Base-by-base conservation (phyloP, 305 asterid genomes). In the Solanum hybrid region DNA sequence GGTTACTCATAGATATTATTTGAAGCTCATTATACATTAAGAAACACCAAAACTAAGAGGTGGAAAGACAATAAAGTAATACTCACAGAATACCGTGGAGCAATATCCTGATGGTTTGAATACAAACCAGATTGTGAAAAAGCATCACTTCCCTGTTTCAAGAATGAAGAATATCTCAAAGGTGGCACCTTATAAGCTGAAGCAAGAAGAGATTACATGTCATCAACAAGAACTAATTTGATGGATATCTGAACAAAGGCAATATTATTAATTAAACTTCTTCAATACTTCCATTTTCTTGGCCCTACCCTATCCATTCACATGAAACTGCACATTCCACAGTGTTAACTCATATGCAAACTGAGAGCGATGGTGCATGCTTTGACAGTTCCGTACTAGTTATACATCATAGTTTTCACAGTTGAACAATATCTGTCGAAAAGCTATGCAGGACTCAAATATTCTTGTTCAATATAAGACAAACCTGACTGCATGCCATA, bases 401-500 rank as follows among this genome's bases (percentile, higher is more conserved):
- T 13, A 81, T 81, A 83, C 26, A 28, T 28, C 73, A 46, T 31
- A 83, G 11, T 83, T 42, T 42, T 46, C 73, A 42, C 39, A 83
- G 73, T 42, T 42, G 87, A 42, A 83, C 26, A 42, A 28, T 28
- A 46, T 83, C 11, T 35, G 20, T 36, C 11, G 16, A 83, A 28
- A 29, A 5, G 20, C 22, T 42, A 79, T 36, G 87, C 28, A 28
- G 73, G 73, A 83, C 36, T 16, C 73, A 28, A 79, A 28, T 42
- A 83, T 83, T 42, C 73, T 83, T 83, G 73, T 83, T 83, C 28
- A 35, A 46, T 51, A 61, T 61, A 31, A 37, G 71, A 84, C 18
- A 69, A 86, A 96, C 99, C 98, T 96, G 99, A 93, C 99, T 96
- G 96, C 98, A 95, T 84, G 98, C 93, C 98, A 96, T 96, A 89